Percentiles rank a stretch among this genome's conserved stretches.
These are phyloP conservation scores for Leccinum subgranulosum DNA, from an alignment of 768 basidiomycete genomes.

Conservation along the genomic window DNA sequence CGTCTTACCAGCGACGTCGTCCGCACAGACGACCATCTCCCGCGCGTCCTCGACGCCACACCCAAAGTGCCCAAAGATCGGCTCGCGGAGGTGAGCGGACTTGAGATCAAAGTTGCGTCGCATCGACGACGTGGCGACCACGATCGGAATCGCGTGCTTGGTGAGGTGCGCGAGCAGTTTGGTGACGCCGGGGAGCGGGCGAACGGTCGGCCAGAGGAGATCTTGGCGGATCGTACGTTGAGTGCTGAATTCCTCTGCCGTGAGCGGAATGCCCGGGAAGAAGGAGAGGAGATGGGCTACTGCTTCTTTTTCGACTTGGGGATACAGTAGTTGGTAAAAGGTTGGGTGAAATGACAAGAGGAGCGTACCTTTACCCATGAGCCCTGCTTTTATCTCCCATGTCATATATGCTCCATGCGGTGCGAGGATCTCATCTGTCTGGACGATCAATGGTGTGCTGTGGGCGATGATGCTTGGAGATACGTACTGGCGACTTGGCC, in stretches of 20 bases:
- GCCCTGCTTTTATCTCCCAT: conserved; percentile 85
- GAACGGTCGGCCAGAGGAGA: conserved; percentile 62
- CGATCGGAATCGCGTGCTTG: conserved; percentile 67
- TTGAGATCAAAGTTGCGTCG: conserved; percentile 67
- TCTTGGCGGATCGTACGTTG: conserved; percentile 61
- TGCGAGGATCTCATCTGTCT: conserved; percentile 66
- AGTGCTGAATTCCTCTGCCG: conserved; percentile 54
- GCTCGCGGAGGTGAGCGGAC: conserved; percentile 53
- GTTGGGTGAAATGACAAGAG: neutral
- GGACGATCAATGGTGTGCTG: neutral
- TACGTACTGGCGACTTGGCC: conserved; percentile 73
- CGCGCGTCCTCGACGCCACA: conserved; percentile 20
- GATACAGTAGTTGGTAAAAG: neutral
- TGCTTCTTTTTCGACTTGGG: conserved; percentile 60
- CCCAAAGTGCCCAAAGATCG: conserved; percentile 45
- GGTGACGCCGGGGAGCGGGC: conserved; percentile 68
- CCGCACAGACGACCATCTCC: conserved; percentile 65
- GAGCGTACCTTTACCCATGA: conserved; percentile 77
- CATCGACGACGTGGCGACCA: conserved; percentile 74
- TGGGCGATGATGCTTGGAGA: neutral
- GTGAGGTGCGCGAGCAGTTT: conserved; percentile 72
- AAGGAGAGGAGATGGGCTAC: conserved; percentile 68
- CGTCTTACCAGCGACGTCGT: conserved; percentile 56
- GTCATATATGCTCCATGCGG: conserved; percentile 75
- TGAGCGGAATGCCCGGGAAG: conserved; percentile 71